A percentile compares a stretch with the other conserved stretches of the same genome.
phyloP scores from a whole-genome alignment of 176 grass and related monocot species.

The Lolium perenne region DNA sequence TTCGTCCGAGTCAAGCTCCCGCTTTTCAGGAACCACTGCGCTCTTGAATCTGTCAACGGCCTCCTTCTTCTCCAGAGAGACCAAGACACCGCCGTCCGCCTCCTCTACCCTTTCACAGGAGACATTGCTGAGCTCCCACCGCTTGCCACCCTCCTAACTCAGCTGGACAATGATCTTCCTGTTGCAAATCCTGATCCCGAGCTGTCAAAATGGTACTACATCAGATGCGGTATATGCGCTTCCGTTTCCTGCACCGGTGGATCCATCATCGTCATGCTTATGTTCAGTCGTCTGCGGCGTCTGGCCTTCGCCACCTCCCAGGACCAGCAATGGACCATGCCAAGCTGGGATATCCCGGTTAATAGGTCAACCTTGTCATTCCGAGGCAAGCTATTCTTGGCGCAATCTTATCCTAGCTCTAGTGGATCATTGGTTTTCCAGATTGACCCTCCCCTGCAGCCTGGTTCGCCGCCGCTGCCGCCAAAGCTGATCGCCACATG shows the following conservation, averaged over 20 bases:
- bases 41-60: neutral
- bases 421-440: neutral
- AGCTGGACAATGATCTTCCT: neutral
- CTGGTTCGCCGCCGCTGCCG: neutral
- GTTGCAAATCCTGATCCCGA: no score
- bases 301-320: neutral
- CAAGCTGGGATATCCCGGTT: neutral
- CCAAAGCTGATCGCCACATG: conserved; percentile 9
- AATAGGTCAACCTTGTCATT: neutral
- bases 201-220: neutral
- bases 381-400: neutral
- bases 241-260: neutral
- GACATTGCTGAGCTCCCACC: neutral
- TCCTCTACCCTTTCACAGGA: conserved; percentile 24
- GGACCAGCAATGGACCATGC: neutral
- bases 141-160: neutral
- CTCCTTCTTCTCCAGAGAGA: conserved; percentile 22
- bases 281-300: neutral
- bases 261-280: neutral
- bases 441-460: neutral
- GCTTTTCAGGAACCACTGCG: neutral
- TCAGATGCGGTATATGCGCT: neutral
- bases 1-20: conserved; percentile 31
- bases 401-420: neutral
- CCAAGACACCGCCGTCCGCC: neutral